Percentiles rank a stretch among this genome's conserved stretches.
These are phyloP conservation scores for Barbatosphaeria neglecta DNA, from an alignment of 495 filamentous ascomycete species.

Conservation along the genomic window DNA sequence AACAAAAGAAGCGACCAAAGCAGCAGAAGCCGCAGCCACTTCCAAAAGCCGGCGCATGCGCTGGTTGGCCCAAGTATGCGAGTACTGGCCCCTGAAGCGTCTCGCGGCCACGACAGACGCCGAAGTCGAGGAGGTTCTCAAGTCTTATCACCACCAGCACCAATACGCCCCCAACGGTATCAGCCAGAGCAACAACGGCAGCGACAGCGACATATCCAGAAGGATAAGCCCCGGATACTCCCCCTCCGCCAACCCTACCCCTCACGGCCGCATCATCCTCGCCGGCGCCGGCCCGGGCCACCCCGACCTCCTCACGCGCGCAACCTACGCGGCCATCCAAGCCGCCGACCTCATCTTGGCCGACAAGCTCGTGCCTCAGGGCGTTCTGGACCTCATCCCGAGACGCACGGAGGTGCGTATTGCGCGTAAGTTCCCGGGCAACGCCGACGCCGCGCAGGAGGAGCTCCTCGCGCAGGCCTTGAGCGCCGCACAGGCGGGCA, in stretches of 20 bases:
- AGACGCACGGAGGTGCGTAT: slow-evolving; percentile 83
- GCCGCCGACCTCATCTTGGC: slow-evolving; percentile 79
- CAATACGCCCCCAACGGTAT: not conserved
- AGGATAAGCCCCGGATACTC: too few species aligned
- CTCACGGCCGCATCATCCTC: slow-evolving; percentile 62
- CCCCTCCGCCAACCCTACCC: too few species aligned
- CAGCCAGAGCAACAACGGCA: not conserved
- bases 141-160: slow-evolving; percentile 43
- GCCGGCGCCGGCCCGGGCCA: slow-evolving; percentile 91
- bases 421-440: slow-evolving; percentile 93
- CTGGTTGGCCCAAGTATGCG: slow-evolving; percentile 93
- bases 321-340: slow-evolving; percentile 77
- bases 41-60: slow-evolving; percentile 73
- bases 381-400: slow-evolving; percentile 79
- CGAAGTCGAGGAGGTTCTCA: slow-evolving; percentile 63
- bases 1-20: slow-evolving; percentile 15
- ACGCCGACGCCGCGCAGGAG: slow-evolving; percentile 85
- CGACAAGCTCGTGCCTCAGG: slow-evolving; percentile 88
- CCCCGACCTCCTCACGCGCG: slow-evolving; percentile 79
- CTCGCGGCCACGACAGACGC: slow-evolving; percentile 67
- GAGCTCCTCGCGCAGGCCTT: slow-evolving; percentile 78
- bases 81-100: slow-evolving; percentile 89
- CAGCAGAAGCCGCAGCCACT: slow-evolving; percentile 19
- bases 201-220: slow-evolving; percentile 1
- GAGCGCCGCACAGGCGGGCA: slow-evolving; percentile 55